These are phyloP conservation scores for Endocarpon pusillum DNA, from an alignment of 495 filamentous ascomycete genomes.

Conservation along the genomic window DNA sequence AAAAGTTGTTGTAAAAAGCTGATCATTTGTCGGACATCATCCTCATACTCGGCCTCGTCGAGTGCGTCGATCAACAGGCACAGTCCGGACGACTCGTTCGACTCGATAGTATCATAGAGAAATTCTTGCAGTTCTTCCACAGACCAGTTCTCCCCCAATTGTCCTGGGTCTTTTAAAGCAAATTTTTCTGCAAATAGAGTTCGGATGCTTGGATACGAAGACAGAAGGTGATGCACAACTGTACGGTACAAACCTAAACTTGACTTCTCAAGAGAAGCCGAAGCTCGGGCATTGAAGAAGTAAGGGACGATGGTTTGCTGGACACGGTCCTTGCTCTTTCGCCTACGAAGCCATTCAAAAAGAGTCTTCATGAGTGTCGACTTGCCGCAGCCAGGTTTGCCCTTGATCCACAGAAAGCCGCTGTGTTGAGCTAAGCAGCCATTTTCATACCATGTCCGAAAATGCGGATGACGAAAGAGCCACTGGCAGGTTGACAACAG, in stretches of 20 bases:
- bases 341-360: slow-evolving; percentile 16
- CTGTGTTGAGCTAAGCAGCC: slow-evolving; percentile 13
- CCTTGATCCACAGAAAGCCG: slow-evolving; percentile 40
- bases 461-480: slow-evolving; percentile 14
- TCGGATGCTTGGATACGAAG: neutral
- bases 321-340: slow-evolving; percentile 2
- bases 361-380: slow-evolving; percentile 38
- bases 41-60: slow-evolving; percentile 24
- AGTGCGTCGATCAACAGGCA: slow-evolving; percentile 27
- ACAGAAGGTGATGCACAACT: slow-evolving; percentile 18
- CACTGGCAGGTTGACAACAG: slow-evolving; percentile 17
- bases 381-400: slow-evolving; percentile 39
- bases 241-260: slow-evolving; percentile 38
- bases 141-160: too few species aligned
- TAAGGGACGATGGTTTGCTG: slow-evolving; percentile 21
- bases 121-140: too few species aligned
- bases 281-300: slow-evolving; percentile 38
- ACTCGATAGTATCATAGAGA: slow-evolving; percentile 10
- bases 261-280: slow-evolving; percentile 29
- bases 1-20: slow-evolving; percentile 17
- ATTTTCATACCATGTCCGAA: slow-evolving; percentile 13
- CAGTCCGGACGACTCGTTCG: slow-evolving; percentile 12
- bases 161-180: neutral
- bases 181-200: neutral
- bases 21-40: slow-evolving; percentile 19